phyloP scores from a whole-genome alignment of 2,329 filamentous ascomycete genomes.

The Didymella lethalis region DNA sequence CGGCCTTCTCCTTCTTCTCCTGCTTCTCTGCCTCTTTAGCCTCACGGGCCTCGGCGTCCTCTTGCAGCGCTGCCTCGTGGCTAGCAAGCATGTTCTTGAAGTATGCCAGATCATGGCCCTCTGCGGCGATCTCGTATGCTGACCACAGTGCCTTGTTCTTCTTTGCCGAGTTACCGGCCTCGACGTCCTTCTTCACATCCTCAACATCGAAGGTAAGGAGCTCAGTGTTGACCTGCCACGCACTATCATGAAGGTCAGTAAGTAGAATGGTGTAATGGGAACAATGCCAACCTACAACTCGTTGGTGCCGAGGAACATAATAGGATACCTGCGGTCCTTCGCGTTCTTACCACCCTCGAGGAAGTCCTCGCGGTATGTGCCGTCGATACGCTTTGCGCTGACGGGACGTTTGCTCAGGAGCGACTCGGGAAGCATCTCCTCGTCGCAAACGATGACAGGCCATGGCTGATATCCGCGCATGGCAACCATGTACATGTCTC shows the following conservation, averaged over 20 bases:
- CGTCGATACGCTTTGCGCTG: constrained; percentile 81
- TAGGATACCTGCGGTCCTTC: constrained; percentile 84
- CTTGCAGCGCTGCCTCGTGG: constrained; percentile 64
- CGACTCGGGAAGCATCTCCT: constrained; percentile 86
- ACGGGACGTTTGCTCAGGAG: constrained; percentile 82
- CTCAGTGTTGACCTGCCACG: constrained; percentile 88
- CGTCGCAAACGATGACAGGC: constrained; percentile 93
- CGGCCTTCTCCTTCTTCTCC: constrained; percentile 66
- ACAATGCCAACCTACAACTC: constrained; percentile 81
- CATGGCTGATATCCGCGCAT: constrained; percentile 95
- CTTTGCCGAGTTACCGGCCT: constrained; percentile 80
- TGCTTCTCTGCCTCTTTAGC: constrained; percentile 68
- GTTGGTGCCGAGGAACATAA: constrained; percentile 95
- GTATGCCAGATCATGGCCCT: constrained; percentile 77
- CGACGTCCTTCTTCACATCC: constrained; percentile 74
- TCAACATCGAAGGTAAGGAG: constrained; percentile 79
- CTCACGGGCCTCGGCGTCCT: constrained; percentile 70
- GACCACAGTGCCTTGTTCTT: constrained; percentile 79
- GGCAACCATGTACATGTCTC: constrained; percentile 90
- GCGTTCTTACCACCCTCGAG: constrained; percentile 86
- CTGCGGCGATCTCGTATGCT: constrained; percentile 81
- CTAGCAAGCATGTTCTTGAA: constrained; percentile 80
- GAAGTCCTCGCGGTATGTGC: constrained; percentile 86
- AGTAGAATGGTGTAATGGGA: background rate
- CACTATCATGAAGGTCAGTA: constrained; percentile 61